Base-by-base conservation (phyloP, 2,329 filamentous ascomycete genomes). In the Colletotrichum euphorbiae region DNA sequence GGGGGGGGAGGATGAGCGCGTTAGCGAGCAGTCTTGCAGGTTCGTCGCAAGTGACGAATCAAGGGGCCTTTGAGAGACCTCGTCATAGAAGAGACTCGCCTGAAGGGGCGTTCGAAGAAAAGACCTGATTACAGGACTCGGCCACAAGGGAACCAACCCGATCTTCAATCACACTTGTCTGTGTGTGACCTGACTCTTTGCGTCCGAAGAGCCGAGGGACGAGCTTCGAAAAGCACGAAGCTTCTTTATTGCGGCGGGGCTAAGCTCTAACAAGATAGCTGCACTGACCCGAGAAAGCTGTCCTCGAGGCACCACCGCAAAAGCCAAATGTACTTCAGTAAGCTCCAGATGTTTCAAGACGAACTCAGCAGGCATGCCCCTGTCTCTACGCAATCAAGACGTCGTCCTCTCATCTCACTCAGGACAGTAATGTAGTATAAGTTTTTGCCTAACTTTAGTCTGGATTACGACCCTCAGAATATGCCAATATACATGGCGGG, bases 401-500 rank as follows among this genome's bases (percentile, higher is more conserved):
- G 36, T 36, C 43, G 12, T 51, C 28, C 13, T n/a, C 51, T 48
- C 31, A 42, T 13, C 31, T 19, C 9, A 43, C 31, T 36, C 28
- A 28, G 28, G 3, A 54, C 11, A 54, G 31, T 28, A 40, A 11
- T 7, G 3, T 6, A n/a, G 8, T 17, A 17, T 24, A 28, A 19
- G 15, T 3, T 24, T 21, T 24, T 52, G 63, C 33, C 48, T 51
- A 38, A 57, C 46, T 57, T 60, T 62, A 17, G 42, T 43, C 33
- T 55, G 46, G 66, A 69, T 69, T 69, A 69, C 61, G 64, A 48
- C 62, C 46, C 48, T 66, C 66, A 19, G 28, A 55, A 60, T 55
- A 15, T 50, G 66, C 61, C 66, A 69, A 50, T 48, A 36, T 60
- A 65, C 54, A 55, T 69, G 66, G 54, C 66, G 48, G 66, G 62